These are phyloP conservation scores for Aschersonia sp. DNA, from an alignment of 2,329 filamentous ascomycete genomes.

Conservation along the genomic window DNA sequence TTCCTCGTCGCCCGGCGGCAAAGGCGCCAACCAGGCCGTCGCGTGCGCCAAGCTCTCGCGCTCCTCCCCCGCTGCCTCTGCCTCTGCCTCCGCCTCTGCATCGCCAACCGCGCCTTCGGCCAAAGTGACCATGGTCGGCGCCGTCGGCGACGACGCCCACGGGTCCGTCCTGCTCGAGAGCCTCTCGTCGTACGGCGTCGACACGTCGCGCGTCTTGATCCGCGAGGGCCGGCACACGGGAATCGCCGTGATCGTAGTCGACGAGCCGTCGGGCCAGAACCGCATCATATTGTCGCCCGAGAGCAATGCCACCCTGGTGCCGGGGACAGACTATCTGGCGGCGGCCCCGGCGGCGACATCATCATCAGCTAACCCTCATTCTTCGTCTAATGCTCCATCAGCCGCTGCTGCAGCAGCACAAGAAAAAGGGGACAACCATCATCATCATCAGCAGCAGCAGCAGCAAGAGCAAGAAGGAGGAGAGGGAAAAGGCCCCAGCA, in stretches of 20 bases:
- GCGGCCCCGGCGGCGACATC: slow-evolving; percentile 7
- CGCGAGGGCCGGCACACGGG: slow-evolving; percentile 41
- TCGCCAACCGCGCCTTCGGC: too few relatives aligned
- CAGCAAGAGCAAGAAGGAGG: too few relatives aligned
- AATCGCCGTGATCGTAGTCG: slow-evolving; percentile 62
- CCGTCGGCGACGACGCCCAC: slow-evolving; percentile 57
- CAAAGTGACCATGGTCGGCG: slow-evolving; percentile 50
- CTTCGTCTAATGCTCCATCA: too few relatives aligned
- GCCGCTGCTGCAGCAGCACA: too few relatives aligned
- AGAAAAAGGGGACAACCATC: too few relatives aligned
- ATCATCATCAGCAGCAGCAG: too few relatives aligned
- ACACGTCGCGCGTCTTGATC: slow-evolving; percentile 36
- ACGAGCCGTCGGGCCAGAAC: slow-evolving; percentile 59
- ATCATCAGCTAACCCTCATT: slow-evolving; percentile 13
- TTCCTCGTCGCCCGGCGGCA: slow-evolving; percentile 71
- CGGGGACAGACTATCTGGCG: slow-evolving; percentile 3
- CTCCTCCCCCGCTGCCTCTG: slow-evolving; percentile 11
- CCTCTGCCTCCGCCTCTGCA: slow-evolving; percentile 12
- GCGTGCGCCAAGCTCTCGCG: slow-evolving; percentile 73
- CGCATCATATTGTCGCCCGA: slow-evolving; percentile 61
- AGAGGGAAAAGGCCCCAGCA: too few relatives aligned
- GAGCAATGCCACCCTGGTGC: slow-evolving; percentile 43
- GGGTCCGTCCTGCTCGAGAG: slow-evolving; percentile 42
- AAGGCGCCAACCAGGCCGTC: slow-evolving; percentile 91
- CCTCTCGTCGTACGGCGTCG: slow-evolving; percentile 47